Percentiles rank a stretch among this genome's conserved stretches.
These are phyloP conservation scores for Lolium perenne DNA, from an alignment of 176 grass and related monocot species.

Conservation along the genomic window DNA sequence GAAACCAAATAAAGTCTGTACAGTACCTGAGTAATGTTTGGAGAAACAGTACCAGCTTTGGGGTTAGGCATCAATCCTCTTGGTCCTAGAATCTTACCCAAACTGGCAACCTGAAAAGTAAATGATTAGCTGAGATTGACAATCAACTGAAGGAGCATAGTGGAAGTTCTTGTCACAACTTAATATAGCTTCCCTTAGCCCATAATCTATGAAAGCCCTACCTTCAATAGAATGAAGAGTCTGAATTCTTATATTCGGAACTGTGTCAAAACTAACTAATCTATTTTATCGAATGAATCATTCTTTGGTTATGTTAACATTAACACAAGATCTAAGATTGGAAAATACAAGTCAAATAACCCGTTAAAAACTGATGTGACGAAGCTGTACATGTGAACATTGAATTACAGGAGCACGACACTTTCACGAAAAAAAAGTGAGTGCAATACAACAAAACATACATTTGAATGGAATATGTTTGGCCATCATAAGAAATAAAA, in stretches of 20 bases:
- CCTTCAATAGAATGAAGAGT: slow-evolving; percentile 29
- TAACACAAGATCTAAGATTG: slow-evolving; percentile 1
- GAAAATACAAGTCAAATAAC: slow-evolving; percentile 4
- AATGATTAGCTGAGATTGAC: slow-evolving; percentile 35
- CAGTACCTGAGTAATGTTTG: slow-evolving; percentile 86
- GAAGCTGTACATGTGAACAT: not conserved
- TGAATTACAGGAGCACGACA: not conserved
- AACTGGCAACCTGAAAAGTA: slow-evolving; percentile 73
- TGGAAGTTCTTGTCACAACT: slow-evolving; percentile 8
- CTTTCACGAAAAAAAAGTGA: not conserved
- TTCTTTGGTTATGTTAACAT: not conserved
- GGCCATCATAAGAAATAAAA: slow-evolving; percentile 20
- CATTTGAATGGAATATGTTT: not conserved
- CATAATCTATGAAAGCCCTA: not conserved
- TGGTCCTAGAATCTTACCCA: slow-evolving; percentile 96
- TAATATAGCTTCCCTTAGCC: not conserved
- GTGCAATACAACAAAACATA: not conserved
- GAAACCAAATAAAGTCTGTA: slow-evolving; percentile 17
- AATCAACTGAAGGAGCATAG: not conserved
- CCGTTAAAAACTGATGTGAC: not conserved
- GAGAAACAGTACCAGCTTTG: slow-evolving; percentile 96
- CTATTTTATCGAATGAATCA: slow-evolving; percentile 19
- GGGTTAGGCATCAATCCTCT: slow-evolving; percentile 99
- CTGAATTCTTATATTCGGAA: not conserved
- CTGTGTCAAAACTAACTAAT: slow-evolving; percentile 8